Conservation (phyloP, 2,329 filamentous ascomycete species). For the Parafenestella ontariensis region DNA sequence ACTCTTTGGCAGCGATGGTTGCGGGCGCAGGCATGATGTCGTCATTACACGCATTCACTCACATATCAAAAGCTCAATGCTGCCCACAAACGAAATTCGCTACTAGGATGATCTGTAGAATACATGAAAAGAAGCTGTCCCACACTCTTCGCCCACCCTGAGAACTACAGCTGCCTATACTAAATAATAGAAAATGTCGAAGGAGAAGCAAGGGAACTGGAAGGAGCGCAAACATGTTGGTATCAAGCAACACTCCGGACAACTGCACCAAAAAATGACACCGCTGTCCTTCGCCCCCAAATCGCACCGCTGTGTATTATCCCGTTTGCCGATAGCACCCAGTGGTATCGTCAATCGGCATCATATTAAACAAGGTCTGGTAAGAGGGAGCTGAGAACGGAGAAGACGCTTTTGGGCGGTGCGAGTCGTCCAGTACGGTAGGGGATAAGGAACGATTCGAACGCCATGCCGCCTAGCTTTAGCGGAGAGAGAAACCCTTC, state of each 20-base stretch:
- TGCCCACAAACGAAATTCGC: slow-evolving; percentile 50
- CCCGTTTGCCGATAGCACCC: slow-evolving; percentile 48
- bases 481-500: slow-evolving; percentile 99
- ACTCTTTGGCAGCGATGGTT: slow-evolving; percentile 6
- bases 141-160: slow-evolving; percentile 38
- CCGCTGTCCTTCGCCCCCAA: slow-evolving; percentile 39
- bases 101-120: slow-evolving; percentile 51
- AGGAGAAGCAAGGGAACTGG: slow-evolving; percentile 40
- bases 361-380: slow-evolving; percentile 51
- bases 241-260: slow-evolving; percentile 53
- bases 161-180: slow-evolving; percentile 44
- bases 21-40: slow-evolving; percentile 8
- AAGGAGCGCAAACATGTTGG: slow-evolving; percentile 54
- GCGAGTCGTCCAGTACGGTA: slow-evolving; percentile 29
- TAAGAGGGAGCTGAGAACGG: slow-evolving; percentile 48
- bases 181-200: slow-evolving; percentile 48
- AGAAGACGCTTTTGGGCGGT: slow-evolving; percentile 41
- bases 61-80: slow-evolving; percentile 6
- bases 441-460: slow-evolving; percentile 11
- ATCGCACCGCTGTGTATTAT: slow-evolving; percentile 46
- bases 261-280: slow-evolving; percentile 46
- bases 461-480: slow-evolving; percentile 47
- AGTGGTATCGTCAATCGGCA: slow-evolving; percentile 49
- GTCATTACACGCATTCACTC: slow-evolving; percentile 8
- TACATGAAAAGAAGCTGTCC: slow-evolving; percentile 49